phyloP scores from a whole-genome alignment of 2,329 filamentous ascomycete species.

The Diplodia mutila region DNA sequence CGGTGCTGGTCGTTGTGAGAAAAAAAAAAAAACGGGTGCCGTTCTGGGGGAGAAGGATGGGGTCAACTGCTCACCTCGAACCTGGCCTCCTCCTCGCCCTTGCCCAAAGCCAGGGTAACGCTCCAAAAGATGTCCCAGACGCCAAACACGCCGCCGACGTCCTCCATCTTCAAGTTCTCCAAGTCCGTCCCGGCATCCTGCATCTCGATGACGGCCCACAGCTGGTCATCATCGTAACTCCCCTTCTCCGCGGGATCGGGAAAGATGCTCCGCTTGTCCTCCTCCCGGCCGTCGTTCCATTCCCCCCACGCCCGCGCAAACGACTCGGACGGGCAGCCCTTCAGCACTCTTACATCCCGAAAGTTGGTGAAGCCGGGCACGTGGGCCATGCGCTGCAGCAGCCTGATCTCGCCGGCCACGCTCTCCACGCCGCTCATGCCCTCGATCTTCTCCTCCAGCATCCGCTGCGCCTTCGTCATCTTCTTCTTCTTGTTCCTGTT shows the following conservation, averaged over 20 bases:
- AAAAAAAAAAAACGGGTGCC: neutral
- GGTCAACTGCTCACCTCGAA: constrained; percentile 54
- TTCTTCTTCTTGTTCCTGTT: neutral
- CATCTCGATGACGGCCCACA: constrained; percentile 70
- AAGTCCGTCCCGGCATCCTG: constrained; percentile 65
- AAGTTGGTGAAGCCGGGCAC: constrained; percentile 68
- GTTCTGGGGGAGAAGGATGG: neutral
- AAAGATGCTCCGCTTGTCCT: constrained; percentile 55
- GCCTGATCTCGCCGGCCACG: constrained; percentile 52
- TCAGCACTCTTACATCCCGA: constrained; percentile 60
- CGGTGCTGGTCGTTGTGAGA: constrained; percentile 52
- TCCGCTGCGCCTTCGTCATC: constrained; percentile 30
- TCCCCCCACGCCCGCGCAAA: constrained; percentile 54
- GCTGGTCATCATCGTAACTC: constrained; percentile 58
- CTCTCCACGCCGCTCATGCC: constrained; percentile 50
- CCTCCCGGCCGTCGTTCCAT: constrained; percentile 49
- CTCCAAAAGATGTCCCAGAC: constrained; percentile 70
- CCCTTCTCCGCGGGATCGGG: constrained; percentile 59
- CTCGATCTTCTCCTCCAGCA: constrained; percentile 43
- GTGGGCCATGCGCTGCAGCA: constrained; percentile 61
- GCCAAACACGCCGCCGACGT: constrained; percentile 46
- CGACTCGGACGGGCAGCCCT: constrained; percentile 57
- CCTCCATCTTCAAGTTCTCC: constrained; percentile 29
- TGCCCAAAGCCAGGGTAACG: constrained; percentile 63
- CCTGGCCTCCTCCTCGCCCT: constrained; percentile 61